Base-by-base conservation (phyloP, 1,139 yeast species). In the Torulaspora globosa region DNA sequence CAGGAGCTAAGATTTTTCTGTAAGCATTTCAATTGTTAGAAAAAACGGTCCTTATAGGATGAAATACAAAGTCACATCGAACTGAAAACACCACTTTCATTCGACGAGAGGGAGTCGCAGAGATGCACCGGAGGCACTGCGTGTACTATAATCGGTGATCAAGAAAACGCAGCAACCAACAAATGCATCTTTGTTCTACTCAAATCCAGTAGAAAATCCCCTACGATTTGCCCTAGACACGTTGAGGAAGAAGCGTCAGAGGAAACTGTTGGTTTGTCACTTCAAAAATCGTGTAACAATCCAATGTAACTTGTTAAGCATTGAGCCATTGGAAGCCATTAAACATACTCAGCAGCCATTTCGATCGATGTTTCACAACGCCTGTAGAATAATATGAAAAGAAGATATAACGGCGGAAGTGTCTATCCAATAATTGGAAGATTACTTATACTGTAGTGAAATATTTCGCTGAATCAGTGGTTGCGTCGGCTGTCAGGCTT, bases 1-100 rank as follows among this genome's bases (percentile, higher is more conserved):
- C 98, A 77, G 98, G 98, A 74, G 70, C 70, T 56, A 70, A 64
- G 60, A 71, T 59, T 65, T 70, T 60, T 58, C 68, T 64, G 52
- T 52, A 42, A 39, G 32, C 47, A 48, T 40, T 4, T 26, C 29
- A 36, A 39, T 42, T 50, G 58, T 57, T 56, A 59, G 59, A 45
- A 53, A 41, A 35, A 31, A 18, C 31, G 15, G 33, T 24, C 36
- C 48, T 24, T 40, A 18, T 49, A 39, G n/a, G 21, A 38, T 38
- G 6, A 19, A 39, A 48, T 57, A 55, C 52, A 50, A 54, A 57
- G 66, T 60, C 55, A 61, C 67, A 57, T 58, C 67, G 66, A 62
- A 63, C 46, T 62, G 67, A 63, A 60, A 55, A 53, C 64, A 60
- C 64, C 64, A 61, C 62, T 57, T 57, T 61, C 67, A 63, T 63